phyloP scores from a whole-genome alignment of 2,329 filamentous ascomycete genomes.

The Coniochaeta hoffmannii region DNA sequence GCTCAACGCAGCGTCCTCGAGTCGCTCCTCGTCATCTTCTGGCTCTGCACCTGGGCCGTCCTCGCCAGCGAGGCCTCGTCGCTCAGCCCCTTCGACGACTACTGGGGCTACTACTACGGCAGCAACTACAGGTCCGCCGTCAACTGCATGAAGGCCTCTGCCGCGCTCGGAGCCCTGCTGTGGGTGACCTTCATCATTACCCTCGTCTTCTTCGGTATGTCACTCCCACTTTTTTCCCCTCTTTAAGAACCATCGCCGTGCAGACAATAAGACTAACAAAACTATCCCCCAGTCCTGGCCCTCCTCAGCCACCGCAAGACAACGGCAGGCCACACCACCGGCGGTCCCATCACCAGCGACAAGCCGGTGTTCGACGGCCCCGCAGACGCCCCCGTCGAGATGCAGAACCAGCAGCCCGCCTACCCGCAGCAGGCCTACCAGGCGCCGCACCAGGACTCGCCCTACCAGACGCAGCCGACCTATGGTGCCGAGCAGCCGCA shows the following conservation, averaged over 20 bases:
- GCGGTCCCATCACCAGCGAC: not conserved
- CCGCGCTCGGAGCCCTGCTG: constrained; percentile 12
- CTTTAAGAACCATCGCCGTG: not conserved
- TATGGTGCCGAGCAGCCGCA: not conserved
- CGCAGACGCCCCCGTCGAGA: not conserved
- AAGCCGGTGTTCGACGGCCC: not conserved
- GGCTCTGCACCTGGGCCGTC: constrained; percentile 14
- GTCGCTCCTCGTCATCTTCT: constrained; percentile 12
- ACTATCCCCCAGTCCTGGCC: not conserved
- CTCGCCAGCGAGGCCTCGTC: constrained; percentile 11
- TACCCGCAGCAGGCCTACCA: constrained; percentile 3
- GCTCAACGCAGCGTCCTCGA: constrained; percentile 8
- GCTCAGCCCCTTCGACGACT: constrained; percentile 3
- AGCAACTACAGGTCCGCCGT: constrained; percentile 4
- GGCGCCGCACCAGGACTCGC: not conserved
- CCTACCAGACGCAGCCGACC: not conserved
- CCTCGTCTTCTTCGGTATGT: constrained; percentile 9
- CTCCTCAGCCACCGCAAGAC: constrained; percentile 4
- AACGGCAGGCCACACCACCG: not conserved
- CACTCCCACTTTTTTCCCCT: not conserved
- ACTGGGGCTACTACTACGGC: constrained; percentile 3
- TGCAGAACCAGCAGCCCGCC: not conserved
- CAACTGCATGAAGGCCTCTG: constrained; percentile 13
- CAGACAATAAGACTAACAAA: too few relatives aligned
- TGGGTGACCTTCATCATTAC: constrained; percentile 14